Base-by-base conservation (phyloP, 306 rosid species). In the Mimosa pudica region DNA sequence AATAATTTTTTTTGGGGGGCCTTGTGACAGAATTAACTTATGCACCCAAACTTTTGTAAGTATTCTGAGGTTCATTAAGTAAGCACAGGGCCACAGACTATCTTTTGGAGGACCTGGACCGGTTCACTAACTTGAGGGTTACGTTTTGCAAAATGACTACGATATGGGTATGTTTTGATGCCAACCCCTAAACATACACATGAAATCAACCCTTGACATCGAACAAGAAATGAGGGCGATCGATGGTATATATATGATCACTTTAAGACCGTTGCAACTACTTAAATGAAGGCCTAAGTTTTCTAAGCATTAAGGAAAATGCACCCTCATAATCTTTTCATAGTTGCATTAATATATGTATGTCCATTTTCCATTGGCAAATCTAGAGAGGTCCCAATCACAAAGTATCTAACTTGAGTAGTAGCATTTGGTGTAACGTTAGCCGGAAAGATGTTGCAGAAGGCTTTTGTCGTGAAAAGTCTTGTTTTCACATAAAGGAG, bases 271-370 rank as follows among this genome's bases (percentile, higher is more conserved):
- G 46, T 75, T 62, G 61, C 71, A 30, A 32, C 33, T 47, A 45
- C 61, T 6, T 78, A 69, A 44, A 20, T 12, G 51, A 62, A 36
- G 67, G 79, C 24, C 61, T 54, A 52, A 64, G 64, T 66, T 17
- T 51, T 38, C 74, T 30, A 61, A 79, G 13, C 38, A 57, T 64
- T 41, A 10, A 32, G 20, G 38, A 48, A 60, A 49, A 46, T 12
- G 41, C 65, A 2, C 60, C 51, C 77, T 70, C 24, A 67, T 67
- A 61, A 61, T 66, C 54, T 49, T n/a, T 51, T 47, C 55, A 10
- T 68, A 17, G 61, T 81, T n/a, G 71, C 81, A 78, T 79, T 81
- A 46, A 79, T 74, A 70, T 44, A 60, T 62, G 64, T 75, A 60
- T 62, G 64, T 75, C 62, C 77, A 78, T 62, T 69, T 65, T 74